Percentiles rank a stretch among this genome's conserved stretches.
Evolutionary conservation across 83 land plant genomes (phyloP).

Genomic region (Picea mariana): DNA sequence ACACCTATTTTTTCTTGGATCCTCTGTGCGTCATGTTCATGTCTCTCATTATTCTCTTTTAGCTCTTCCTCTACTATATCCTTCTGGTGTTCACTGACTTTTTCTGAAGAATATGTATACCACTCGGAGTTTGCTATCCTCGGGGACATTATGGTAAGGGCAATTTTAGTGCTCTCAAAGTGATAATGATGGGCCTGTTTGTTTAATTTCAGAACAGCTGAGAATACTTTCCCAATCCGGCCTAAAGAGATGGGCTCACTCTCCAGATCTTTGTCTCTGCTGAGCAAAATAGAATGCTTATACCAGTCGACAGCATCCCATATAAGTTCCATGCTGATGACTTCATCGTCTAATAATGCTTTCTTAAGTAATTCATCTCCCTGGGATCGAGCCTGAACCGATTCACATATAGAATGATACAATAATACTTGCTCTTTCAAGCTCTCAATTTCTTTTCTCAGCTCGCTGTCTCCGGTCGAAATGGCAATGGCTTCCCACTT

Average conservation of each 20-base stretch:
- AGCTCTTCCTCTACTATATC: neutral
- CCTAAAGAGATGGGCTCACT: slow-evolving; percentile 11
- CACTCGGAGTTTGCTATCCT: slow-evolving; percentile 12
- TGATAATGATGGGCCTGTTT: slow-evolving; percentile 14
- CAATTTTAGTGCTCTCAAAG: slow-evolving; percentile 14
- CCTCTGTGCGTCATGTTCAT: neutral
- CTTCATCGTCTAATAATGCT: slow-evolving; percentile 11
- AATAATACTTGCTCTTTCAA: neutral
- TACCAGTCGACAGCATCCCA: slow-evolving; percentile 18
- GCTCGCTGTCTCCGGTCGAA: neutral
- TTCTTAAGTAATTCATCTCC: neutral
- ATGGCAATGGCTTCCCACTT: neutral
- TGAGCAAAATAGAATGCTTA: slow-evolving; percentile 5
- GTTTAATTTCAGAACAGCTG: neutral
- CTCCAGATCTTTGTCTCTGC: slow-evolving; percentile 18
- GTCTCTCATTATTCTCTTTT: neutral
- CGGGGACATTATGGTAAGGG: slow-evolving; percentile 17
- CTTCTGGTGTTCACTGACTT: slow-evolving; percentile 7
- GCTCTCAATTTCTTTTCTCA: neutral
- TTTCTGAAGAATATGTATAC: slow-evolving; percentile 15
- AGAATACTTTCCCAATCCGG: slow-evolving; percentile 16
- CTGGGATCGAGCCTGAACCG: neutral
- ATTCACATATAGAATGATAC: neutral
- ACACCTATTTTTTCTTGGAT: neutral
- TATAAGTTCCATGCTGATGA: slow-evolving; percentile 14